Conservation (phyloP, 805 yeast species). For the Candida palmyrensis region DNA sequence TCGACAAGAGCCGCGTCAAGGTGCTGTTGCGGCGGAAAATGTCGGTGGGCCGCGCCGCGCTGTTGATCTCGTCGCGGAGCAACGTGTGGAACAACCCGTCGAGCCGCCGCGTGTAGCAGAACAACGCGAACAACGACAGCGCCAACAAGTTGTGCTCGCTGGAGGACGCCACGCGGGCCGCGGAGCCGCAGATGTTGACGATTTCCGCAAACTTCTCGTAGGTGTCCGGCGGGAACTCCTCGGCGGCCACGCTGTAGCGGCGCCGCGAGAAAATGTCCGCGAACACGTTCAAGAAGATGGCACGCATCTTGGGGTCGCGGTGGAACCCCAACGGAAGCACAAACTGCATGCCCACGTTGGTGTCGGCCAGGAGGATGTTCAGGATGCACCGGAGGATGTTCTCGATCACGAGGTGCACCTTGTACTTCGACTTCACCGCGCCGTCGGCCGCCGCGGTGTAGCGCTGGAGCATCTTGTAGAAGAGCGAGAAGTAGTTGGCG, state of each 20-base stretch:
- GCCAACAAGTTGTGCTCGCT: slow-evolving; percentile 70
- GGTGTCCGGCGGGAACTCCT: slow-evolving; percentile 22
- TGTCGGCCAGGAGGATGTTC: slow-evolving; percentile 65
- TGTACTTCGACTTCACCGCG: slow-evolving; percentile 38
- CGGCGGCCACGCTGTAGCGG: slow-evolving; percentile 17
- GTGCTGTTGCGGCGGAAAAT: slow-evolving; percentile 77
- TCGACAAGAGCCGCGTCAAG: slow-evolving; percentile 70
- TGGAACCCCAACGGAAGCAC: slow-evolving; percentile 79
- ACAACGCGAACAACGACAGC: slow-evolving; percentile 53
- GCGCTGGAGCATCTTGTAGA: slow-evolving; percentile 48
- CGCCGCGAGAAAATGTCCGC: slow-evolving; percentile 52
- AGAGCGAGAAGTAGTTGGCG: slow-evolving; percentile 62
- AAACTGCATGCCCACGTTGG: slow-evolving; percentile 69
- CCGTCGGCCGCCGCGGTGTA: slow-evolving; percentile 20
- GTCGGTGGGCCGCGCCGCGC: slow-evolving; percentile 60
- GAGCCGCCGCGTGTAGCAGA: slow-evolving; percentile 30
- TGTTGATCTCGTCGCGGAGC: slow-evolving; percentile 57
- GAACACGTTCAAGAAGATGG: slow-evolving; percentile 74
- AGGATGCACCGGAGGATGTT: slow-evolving; percentile 63
- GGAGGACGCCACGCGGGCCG: slow-evolving; percentile 60
- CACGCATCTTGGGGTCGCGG: slow-evolving; percentile 55
- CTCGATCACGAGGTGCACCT: slow-evolving; percentile 52
- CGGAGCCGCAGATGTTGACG: slow-evolving; percentile 43
- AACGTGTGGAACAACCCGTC: slow-evolving; percentile 49
- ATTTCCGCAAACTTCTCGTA: slow-evolving; percentile 27